Evolutionary conservation across 1,284 basidiomycete species (phyloP), one percentile per base, ranked within the genome.

Genomic region (Cutaneotrichosporon mucoides): DNA sequence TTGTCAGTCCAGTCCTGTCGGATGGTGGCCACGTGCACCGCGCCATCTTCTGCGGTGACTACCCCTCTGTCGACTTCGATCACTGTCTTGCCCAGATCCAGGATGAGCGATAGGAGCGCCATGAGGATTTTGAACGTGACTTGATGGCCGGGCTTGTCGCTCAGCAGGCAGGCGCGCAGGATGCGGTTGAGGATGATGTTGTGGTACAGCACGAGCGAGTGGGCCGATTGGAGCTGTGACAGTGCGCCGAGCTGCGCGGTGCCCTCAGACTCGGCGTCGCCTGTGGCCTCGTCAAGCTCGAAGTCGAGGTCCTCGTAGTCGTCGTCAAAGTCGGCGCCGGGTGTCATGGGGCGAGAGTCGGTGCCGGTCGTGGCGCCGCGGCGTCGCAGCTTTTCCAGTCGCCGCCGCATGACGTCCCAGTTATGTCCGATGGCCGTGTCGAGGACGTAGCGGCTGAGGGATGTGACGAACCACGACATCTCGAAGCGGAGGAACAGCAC

Each of bases 391-490:
- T 62, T 67, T 12, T 66, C 67, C n/a, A 79, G 66, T 15, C 70
- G 79, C 5, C 70, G 73, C 15, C 89, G 76, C 78, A 92, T 89
- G 1, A 82, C 79, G 62, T 86, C 84, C 68, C 89, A 88, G 70
- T 88, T 87, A 12, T 84, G 84, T 8, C 85, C 82, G 60, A 93
- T 89, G 2, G 85, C 90, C 9, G 84, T 84, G 71, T 91, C 88
- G 57, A 86, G 86, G 16, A 90, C 80, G 66, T 93, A 90, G 40
- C 82, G 79, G 4, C 83, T 84, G 13, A 92, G 77, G 6, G 79
- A 80, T 16, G 80, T 79, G 46, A 91, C 79, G 76, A 92, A 90
- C 6, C 84, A 80, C 36, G 88, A 84, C 6, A 85, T 84, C 46
- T 85, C 79, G 70, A 90, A 91, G 40, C 88, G 85, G 64, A 91